These are phyloP conservation scores for Globisporangium iwayamae DNA, from an alignment of 352 stramenopile genomes.

Conservation along the genomic window DNA sequence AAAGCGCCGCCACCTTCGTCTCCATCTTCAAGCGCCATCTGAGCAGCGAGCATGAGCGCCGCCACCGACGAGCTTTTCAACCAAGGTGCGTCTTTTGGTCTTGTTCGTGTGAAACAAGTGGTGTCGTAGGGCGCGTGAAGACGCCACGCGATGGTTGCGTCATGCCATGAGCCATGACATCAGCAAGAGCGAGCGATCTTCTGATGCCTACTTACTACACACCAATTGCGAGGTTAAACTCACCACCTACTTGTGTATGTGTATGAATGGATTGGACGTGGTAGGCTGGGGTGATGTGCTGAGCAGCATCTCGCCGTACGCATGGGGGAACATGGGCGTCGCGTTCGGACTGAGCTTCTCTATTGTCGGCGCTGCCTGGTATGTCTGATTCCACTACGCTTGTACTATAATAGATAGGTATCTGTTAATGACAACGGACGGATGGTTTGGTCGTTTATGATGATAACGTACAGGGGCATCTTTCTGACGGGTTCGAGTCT, in stretches of 20 bases:
- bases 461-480: conserved; percentile 63
- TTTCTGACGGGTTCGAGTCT: conserved; percentile 95
- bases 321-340: conserved; percentile 97
- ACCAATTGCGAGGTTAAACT: background rate
- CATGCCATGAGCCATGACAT: background rate
- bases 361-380: conserved; percentile 96
- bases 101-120: background rate
- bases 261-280: background rate
- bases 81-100: conserved; percentile 42
- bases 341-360: conserved; percentile 95
- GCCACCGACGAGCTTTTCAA: conserved; percentile 85
- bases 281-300: conserved; percentile 93
- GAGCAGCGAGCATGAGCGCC: conserved; percentile 49
- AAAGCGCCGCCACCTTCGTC: background rate
- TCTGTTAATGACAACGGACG: background rate
- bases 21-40: conserved; percentile 1
- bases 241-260: background rate
- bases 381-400: conserved; percentile 12
- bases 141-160: background rate
- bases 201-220: background rate
- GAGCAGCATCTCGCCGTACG: conserved; percentile 98
- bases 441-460: background rate
- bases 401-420: background rate
- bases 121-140: background rate
- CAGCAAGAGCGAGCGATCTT: background rate